phyloP scores from a whole-genome alignment of 495 filamentous ascomycete species.

The Penicillium crystallinum region DNA sequence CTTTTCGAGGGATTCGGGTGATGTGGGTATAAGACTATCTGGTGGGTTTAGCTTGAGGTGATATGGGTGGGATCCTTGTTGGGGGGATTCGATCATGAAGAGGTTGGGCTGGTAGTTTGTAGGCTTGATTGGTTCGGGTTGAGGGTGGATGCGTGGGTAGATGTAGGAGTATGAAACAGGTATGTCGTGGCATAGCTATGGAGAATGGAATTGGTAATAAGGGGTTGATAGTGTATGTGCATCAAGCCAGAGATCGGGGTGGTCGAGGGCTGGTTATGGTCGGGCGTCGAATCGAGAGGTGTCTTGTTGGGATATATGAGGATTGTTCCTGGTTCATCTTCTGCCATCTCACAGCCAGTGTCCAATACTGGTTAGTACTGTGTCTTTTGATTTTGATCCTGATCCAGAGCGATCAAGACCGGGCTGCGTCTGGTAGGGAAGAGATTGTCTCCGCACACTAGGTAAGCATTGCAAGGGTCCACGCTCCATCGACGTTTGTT shows the following conservation, averaged over 20 bases:
- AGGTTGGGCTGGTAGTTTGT: too few species aligned
- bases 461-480: not conserved
- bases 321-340: not conserved
- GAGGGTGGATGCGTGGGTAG: not conserved
- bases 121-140: too few species aligned
- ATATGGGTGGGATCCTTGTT: too few species aligned
- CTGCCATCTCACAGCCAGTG: not conserved
- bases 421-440: too few species aligned
- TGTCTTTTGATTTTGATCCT: not conserved
- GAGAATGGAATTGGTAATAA: not conserved
- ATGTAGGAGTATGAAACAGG: not conserved
- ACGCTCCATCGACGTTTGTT: too few species aligned
- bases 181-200: not conserved
- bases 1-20: too few species aligned
- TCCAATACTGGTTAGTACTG: not conserved
- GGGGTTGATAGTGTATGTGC: too few species aligned
- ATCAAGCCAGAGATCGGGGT: not conserved
- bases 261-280: not conserved
- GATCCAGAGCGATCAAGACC: not conserved
- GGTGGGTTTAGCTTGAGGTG: too few species aligned
- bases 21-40: too few species aligned
- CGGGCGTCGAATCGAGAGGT: not conserved
- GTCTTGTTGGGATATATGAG: not conserved
- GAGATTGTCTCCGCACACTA: not conserved
- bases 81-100: too few species aligned